These are phyloP conservation scores for Dendrobium huoshanense DNA, from an alignment of 106 monocot genomes.

Conservation along the genomic window DNA sequence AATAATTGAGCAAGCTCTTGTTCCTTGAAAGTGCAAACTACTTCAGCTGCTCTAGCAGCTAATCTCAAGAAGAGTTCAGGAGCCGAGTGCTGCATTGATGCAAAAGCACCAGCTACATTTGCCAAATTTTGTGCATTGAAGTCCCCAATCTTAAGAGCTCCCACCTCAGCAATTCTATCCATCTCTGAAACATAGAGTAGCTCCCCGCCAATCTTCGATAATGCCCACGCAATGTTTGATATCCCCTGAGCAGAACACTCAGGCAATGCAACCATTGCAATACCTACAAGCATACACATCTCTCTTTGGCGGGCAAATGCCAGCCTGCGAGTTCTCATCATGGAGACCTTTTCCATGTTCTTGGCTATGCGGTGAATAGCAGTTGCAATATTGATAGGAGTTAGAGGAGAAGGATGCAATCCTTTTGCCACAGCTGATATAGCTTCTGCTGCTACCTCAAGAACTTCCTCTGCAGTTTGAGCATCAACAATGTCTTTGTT, in stretches of 20 bases:
- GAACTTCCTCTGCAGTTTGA: conserved; percentile 72
- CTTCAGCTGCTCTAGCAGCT: conserved; percentile 55
- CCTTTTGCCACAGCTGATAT: conserved; percentile 79
- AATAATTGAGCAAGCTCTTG: conserved; percentile 82
- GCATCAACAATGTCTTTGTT: conserved; percentile 71
- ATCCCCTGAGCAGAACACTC: conserved; percentile 85
- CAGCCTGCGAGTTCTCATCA: conserved; percentile 55
- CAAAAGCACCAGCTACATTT: conserved; percentile 84
- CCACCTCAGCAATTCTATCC: conserved; percentile 90
- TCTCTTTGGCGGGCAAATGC: conserved; percentile 81
- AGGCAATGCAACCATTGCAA: conserved; percentile 79
- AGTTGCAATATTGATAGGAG: conserved; percentile 77
- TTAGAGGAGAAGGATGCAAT: conserved; percentile 81
- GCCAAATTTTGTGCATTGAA: conserved; percentile 97
- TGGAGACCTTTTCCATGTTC: conserved; percentile 94
- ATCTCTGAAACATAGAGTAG: conserved; percentile 86
- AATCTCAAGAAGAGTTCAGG: conserved; percentile 55
- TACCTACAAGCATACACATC: conserved; percentile 93
- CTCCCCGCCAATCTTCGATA: conserved; percentile 94
- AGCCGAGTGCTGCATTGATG: conserved; percentile 86
- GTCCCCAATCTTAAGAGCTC: conserved; percentile 47
- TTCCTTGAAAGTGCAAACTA: conserved; percentile 60
- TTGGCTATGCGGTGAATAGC: conserved; percentile 89
- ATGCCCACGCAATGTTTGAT: conserved; percentile 91
- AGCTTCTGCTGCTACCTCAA: conserved; percentile 60